These are phyloP conservation scores for Vitis amurensis DNA, from an alignment of 164 flowering plant genomes.

Conservation along the genomic window DNA sequence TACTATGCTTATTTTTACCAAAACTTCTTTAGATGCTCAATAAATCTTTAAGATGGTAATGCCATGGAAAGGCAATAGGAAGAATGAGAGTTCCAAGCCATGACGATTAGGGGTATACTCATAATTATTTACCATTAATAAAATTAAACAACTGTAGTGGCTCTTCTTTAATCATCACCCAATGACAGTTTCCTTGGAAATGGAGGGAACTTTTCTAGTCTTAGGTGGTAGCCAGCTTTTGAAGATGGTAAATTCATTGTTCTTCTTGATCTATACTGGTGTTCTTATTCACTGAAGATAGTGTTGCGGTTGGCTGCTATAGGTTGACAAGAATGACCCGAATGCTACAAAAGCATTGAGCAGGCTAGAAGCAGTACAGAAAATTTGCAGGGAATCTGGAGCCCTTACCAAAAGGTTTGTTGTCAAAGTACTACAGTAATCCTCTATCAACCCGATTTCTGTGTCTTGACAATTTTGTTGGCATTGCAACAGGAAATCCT, in stretches of 20 bases:
- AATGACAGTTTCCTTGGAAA: background rate
- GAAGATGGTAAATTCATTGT: background rate
- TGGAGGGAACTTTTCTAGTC: background rate
- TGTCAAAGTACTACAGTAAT: background rate
- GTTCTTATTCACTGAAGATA: too few relatives aligned
- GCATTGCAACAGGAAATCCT: constrained; percentile 47
- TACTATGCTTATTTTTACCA: background rate
- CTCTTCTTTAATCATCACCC: too few relatives aligned
- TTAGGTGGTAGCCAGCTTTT: background rate
- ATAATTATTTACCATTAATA: too few relatives aligned
- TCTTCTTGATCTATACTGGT: background rate
- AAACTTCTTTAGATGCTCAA: background rate
- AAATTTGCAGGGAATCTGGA: constrained; percentile 66
- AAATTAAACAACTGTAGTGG: background rate
- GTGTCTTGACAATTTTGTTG: background rate
- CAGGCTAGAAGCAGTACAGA: constrained; percentile 57
- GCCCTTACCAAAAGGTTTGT: constrained; percentile 52
- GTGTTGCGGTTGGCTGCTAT: constrained; percentile 5
- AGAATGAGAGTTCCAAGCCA: background rate
- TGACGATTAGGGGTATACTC: background rate
- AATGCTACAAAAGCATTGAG: constrained; percentile 58
- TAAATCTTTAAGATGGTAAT: background rate
- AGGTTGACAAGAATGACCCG: constrained; percentile 74
- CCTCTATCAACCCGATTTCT: background rate
- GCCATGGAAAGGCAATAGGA: background rate